phyloP scores from a whole-genome alignment of 2,329 filamentous ascomycete genomes.

The Ceratocystis colombiana region DNA sequence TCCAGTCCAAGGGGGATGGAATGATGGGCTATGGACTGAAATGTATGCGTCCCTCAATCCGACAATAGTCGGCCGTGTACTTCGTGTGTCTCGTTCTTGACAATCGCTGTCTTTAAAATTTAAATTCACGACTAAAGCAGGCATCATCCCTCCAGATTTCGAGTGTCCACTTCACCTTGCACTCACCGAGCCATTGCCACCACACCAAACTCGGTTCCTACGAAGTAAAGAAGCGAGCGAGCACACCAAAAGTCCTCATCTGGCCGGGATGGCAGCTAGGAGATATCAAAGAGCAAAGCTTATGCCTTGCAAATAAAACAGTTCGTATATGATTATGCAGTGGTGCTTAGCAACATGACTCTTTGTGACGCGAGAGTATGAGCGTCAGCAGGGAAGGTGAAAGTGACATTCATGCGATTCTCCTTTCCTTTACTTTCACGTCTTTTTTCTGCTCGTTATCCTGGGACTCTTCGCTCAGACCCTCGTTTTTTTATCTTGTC shows the following conservation, averaged over 20 bases:
- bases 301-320: not conserved
- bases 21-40: slow-evolving; percentile 7
- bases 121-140: not conserved
- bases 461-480: not conserved
- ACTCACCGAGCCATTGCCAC: slow-evolving; percentile 4
- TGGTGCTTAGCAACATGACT: not conserved
- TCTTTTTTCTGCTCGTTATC: not conserved
- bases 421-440: not conserved
- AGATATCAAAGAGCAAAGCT: not conserved
- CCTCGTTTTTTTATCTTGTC: not conserved
- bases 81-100: slow-evolving; percentile 14
- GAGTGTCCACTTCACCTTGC: not conserved
- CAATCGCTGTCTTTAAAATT: not conserved
- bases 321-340: not conserved
- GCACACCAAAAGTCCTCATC: not conserved
- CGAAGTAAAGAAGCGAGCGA: slow-evolving; percentile 9
- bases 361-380: not conserved
- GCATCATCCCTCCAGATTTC: not conserved
- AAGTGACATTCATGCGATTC: not conserved
- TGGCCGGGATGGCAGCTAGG: not conserved
- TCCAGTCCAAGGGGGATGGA: not conserved
- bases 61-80: not conserved
- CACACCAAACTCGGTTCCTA: not conserved
- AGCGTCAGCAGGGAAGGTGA: not conserved
- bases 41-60: slow-evolving; percentile 1